These are phyloP conservation scores for Solanum ahanhuiri DNA, from an alignment of 257 asterid genomes.

Conservation along the genomic window DNA sequence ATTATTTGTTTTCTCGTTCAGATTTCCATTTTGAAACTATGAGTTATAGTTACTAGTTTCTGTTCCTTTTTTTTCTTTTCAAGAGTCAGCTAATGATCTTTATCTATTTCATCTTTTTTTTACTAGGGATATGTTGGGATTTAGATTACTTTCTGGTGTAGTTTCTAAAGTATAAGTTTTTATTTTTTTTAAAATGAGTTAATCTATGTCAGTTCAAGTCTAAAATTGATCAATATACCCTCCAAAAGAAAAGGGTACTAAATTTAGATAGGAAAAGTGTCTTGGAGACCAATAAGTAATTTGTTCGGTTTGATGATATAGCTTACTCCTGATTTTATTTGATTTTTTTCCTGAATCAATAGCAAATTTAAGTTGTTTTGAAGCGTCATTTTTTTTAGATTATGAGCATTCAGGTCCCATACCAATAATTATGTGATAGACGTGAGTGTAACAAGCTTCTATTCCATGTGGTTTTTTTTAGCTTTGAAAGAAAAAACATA, in stretches of 20 bases:
- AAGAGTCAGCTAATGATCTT: neutral
- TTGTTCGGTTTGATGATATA: neutral
- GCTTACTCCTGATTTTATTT: neutral
- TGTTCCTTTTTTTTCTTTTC: neutral
- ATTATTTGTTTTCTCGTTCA: neutral
- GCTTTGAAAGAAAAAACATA: neutral
- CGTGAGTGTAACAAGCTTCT: neutral
- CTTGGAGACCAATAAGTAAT: neutral
- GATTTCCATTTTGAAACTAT: neutral
- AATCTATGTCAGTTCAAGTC: neutral
- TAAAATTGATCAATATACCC: neutral
- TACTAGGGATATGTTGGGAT: neutral
- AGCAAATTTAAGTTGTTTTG: neutral
- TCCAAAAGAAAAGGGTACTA: neutral
- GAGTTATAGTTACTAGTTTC: neutral
- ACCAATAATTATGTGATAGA: neutral
- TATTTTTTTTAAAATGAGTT: neutral
- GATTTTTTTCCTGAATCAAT: neutral
- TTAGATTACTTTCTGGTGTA: neutral
- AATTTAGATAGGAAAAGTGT: neutral
- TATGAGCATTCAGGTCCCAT: neutral
- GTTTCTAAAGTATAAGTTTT: neutral
- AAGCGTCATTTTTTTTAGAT: neutral
- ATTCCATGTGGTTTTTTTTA: neutral
- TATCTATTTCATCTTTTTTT: neutral